phyloP scores from a whole-genome alignment of 768 basidiomycete genomes.

The Cystofilobasidium ferigula region DNA sequence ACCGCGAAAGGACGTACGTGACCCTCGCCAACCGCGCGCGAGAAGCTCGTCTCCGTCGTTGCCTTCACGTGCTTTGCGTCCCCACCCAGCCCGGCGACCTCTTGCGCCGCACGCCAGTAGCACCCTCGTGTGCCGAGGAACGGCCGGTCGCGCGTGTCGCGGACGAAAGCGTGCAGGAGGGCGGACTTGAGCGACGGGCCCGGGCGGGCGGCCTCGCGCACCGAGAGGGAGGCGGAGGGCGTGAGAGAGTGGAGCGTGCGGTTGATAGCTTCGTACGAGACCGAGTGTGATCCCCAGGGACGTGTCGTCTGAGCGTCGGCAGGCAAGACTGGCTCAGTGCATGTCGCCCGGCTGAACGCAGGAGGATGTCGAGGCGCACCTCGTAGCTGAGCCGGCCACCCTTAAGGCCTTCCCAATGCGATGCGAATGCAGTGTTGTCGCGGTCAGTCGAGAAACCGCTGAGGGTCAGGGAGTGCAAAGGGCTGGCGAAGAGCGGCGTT shows the following conservation, averaged over 20 bases:
- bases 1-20: neutral
- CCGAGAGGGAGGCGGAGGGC: slow-evolving; percentile 30
- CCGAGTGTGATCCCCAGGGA: slow-evolving; percentile 50
- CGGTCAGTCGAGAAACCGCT: slow-evolving; percentile 62
- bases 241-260: slow-evolving; percentile 52
- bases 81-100: slow-evolving; percentile 69
- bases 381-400: slow-evolving; percentile 56
- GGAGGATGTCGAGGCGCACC: slow-evolving; percentile 52
- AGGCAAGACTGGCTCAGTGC: slow-evolving; percentile 21
- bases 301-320: slow-evolving; percentile 16
- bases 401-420: slow-evolving; percentile 35
- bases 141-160: slow-evolving; percentile 64
- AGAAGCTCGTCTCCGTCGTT: slow-evolving; percentile 55
- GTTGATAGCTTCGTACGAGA: slow-evolving; percentile 71
- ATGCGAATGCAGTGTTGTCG: slow-evolving; percentile 66
- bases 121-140: slow-evolving; percentile 54
- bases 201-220: slow-evolving; percentile 58
- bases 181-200: slow-evolving; percentile 73
- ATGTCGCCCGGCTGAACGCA: neutral
- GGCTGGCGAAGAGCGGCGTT: slow-evolving; percentile 40
- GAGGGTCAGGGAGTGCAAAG: slow-evolving; percentile 60
- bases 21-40: slow-evolving; percentile 48
- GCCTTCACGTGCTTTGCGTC: slow-evolving; percentile 65
- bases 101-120: slow-evolving; percentile 51
- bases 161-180: slow-evolving; percentile 60